Conservation (phyloP, 129 eudicot genomes). For the Flaveria sonorensis region DNA sequence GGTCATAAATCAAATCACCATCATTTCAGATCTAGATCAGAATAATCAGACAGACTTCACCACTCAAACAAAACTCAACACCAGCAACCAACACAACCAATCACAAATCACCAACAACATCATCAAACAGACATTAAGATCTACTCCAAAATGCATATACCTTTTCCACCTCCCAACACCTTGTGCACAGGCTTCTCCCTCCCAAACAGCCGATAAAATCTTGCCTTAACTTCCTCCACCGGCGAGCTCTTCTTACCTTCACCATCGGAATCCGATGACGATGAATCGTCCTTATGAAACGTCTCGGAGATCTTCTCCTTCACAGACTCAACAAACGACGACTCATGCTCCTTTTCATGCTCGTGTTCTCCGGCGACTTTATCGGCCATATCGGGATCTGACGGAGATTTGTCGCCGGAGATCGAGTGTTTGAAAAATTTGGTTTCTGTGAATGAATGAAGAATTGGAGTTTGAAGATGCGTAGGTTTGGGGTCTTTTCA, state of each 20-base stretch:
- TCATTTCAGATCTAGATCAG: conserved; percentile 22
- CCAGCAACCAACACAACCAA: no score
- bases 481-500: conserved; percentile 27
- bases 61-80: no score
- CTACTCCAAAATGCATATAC: conserved; percentile 36
- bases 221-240: conserved; percentile 49
- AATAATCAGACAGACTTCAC: no score
- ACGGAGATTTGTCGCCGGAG: conserved; percentile 40
- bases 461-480: conserved; percentile 20
- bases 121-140: not conserved
- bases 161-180: conserved; percentile 64
- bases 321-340: conserved; percentile 53
- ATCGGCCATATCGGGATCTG: conserved; percentile 49
- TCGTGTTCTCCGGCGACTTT: conserved; percentile 68
- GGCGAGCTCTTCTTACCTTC: conserved; percentile 49
- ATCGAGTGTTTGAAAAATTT: conserved; percentile 14
- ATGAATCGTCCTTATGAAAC: conserved; percentile 51
- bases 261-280: conserved; percentile 65
- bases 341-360: conserved; percentile 29
- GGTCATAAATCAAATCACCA: conserved; percentile 4
- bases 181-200: conserved; percentile 65
- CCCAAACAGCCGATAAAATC: conserved; percentile 66
- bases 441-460: conserved; percentile 20
- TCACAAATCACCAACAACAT: not conserved
- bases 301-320: conserved; percentile 74